These are phyloP conservation scores for Fusarium sp. DNA, from an alignment of 2,329 filamentous ascomycete genomes.

Conservation along the genomic window DNA sequence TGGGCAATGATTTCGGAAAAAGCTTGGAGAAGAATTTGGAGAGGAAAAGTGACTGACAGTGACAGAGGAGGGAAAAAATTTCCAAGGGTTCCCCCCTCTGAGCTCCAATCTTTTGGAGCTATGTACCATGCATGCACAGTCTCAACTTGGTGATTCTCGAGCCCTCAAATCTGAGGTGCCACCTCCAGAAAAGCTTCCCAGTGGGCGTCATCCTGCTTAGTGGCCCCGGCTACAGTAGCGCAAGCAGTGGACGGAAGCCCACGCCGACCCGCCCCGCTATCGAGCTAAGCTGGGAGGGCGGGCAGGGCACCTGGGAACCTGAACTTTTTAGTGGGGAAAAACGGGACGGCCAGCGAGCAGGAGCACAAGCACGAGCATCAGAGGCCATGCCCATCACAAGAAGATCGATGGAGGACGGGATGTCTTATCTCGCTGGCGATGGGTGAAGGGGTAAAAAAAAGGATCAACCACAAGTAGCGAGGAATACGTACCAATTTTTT, in stretches of 20 bases:
- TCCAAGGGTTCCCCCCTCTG: slow-evolving; percentile 10
- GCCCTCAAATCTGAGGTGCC: slow-evolving; percentile 28
- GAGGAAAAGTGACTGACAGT: slow-evolving; percentile 6
- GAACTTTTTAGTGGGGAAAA: slow-evolving; percentile 40
- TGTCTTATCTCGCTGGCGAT: slow-evolving; percentile 30
- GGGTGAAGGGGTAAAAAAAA: background rate
- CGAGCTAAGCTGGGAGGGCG: slow-evolving; percentile 15
- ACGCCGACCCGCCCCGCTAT: slow-evolving; percentile 35
- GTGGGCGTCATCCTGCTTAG: slow-evolving; percentile 40
- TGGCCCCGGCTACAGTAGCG: slow-evolving; percentile 19
- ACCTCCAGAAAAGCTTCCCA: slow-evolving; percentile 17
- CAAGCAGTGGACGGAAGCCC: slow-evolving; percentile 26
- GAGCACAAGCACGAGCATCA: slow-evolving; percentile 19
- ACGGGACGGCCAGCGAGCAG: background rate
- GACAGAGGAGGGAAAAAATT: background rate
- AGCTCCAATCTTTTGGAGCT: slow-evolving; percentile 18
- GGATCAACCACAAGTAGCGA: slow-evolving; percentile 2
- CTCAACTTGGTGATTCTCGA: slow-evolving; percentile 4
- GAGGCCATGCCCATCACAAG: slow-evolving; percentile 12
- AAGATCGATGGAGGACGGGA: slow-evolving; percentile 24
- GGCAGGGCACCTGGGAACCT: slow-evolving; percentile 17
- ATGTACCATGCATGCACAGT: slow-evolving; percentile 2
- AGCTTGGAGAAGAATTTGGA: slow-evolving; percentile 21
- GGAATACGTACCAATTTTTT: slow-evolving; percentile 18
- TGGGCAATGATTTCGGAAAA: background rate